phyloP scores from a whole-genome alignment of 352 stramenopile genomes.

The Globisporangium splendens region DNA sequence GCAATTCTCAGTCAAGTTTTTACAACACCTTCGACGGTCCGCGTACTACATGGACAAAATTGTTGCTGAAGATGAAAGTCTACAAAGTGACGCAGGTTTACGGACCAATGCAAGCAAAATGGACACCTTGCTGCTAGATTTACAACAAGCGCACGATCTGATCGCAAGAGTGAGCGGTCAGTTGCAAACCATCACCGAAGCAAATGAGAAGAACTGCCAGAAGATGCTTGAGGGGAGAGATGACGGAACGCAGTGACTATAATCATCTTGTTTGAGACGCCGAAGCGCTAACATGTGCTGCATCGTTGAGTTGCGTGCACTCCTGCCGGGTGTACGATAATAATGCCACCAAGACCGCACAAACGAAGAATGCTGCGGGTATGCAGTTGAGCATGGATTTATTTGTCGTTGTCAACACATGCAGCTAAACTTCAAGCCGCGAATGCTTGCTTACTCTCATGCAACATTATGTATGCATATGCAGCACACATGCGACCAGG shows the following conservation, averaged over 20 bases:
- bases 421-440: no score
- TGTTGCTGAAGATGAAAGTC: constrained; percentile 37
- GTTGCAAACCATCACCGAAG: constrained; percentile 31
- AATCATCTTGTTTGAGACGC: neutral
- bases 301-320: neutral
- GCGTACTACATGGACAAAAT: constrained; percentile 66
- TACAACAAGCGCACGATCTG: constrained; percentile 34
- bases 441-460: no score
- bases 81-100: constrained; percentile 43
- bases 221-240: constrained; percentile 20
- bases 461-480: neutral
- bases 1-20: constrained; percentile 45
- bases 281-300: neutral
- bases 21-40: constrained; percentile 60
- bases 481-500: neutral
- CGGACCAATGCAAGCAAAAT: constrained; percentile 26
- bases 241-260: neutral
- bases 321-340: neutral
- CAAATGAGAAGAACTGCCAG: constrained; percentile 24
- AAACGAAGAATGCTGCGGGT: neutral
- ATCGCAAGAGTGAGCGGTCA: constrained; percentile 33
- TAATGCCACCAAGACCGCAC: neutral
- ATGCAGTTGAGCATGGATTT: neutral
- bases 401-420: neutral
- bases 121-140: constrained; percentile 27